Percentiles rank a stretch among this genome's conserved stretches.
Conservation (phyloP, 2,329 filamentous ascomycete genomes). For the Pseudocercospora fijiensis region DNA sequence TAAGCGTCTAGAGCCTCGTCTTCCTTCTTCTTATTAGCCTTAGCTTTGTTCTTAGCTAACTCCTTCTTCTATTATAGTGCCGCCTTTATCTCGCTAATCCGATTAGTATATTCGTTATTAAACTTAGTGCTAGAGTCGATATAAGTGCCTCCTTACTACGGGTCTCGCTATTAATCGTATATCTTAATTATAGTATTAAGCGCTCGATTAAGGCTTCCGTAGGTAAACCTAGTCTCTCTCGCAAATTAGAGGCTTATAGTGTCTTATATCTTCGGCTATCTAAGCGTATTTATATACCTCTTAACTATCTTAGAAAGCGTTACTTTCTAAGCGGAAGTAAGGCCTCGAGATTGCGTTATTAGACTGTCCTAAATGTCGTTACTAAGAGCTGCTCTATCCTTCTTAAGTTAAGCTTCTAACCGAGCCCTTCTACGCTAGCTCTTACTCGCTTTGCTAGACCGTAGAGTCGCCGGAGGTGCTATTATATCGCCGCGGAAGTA, state of each 20-base stretch:
- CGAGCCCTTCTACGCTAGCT: too few species aligned
- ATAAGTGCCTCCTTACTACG: neutral
- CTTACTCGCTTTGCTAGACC: too few species aligned
- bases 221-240: neutral
- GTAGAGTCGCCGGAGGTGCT: too few species aligned
- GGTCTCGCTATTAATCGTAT: neutral
- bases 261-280: neutral
- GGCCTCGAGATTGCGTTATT: too few species aligned
- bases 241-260: neutral
- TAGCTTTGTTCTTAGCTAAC: neutral
- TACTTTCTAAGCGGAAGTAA: neutral
- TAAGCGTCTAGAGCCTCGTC: neutral
- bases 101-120: neutral
- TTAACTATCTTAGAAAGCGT: neutral
- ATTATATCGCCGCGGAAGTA: too few species aligned
- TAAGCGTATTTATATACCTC: neutral
- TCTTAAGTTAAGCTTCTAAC: neutral
- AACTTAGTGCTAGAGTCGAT: neutral
- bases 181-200: neutral
- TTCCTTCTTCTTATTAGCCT: neutral
- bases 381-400: neutral
- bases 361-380: too few species aligned
- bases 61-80: neutral
- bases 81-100: too few species aligned
- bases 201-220: neutral